Evolutionary conservation across 768 basidiomycete genomes (phyloP), one percentile per base, ranked within the genome.

Genomic region (Mycena indigotica): DNA sequence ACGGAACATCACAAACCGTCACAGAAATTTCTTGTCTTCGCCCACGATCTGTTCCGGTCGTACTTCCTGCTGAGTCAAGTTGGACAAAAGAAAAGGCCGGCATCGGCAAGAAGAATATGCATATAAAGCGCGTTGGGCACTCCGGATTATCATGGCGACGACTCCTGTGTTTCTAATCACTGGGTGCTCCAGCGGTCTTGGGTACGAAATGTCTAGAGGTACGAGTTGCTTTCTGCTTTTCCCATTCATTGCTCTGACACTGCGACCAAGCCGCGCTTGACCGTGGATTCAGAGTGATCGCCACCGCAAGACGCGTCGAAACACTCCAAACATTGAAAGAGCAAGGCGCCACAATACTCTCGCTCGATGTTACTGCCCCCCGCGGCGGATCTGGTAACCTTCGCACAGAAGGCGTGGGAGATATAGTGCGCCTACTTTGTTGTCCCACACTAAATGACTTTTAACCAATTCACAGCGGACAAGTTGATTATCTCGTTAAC

Each of bases 401-500:
- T 38, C 35, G 35, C 35, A 10, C 10, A 38, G 35, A n/a, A 38
- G n/a, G 35, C 35, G 35, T 38, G 35, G 35, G n/a, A 38, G 12
- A 38, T 38, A 10, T 38, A 38, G 35, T 38, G n/a, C 35, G 35
- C 12, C 35, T 10, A 10, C 35, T 38, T 38, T 38, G 12, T 38
- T n/a, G 12, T 38, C n/a, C 10, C 35, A 38, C n/a, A 38, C 35
- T 38, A 10, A 38, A 38, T 10, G n/a, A n/a, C n/a, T n/a, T 38
- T 10, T 10, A 10, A 10, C 35, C n/a, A n/a, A n/a, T n/a, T 38
- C 12, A 38, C 54, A 65, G 64, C 29, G 67, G 68, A 1, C 58
- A 58, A 29, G 51, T 72, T n/a, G 68, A 70, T 45, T 66, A 59
- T 8, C 57, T 70, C 21, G 55, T 68, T 50, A 68, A 68, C 52